These are phyloP conservation scores for Botrytis tulipae DNA, from an alignment of 2,329 filamentous ascomycete genomes.

Conservation along the genomic window DNA sequence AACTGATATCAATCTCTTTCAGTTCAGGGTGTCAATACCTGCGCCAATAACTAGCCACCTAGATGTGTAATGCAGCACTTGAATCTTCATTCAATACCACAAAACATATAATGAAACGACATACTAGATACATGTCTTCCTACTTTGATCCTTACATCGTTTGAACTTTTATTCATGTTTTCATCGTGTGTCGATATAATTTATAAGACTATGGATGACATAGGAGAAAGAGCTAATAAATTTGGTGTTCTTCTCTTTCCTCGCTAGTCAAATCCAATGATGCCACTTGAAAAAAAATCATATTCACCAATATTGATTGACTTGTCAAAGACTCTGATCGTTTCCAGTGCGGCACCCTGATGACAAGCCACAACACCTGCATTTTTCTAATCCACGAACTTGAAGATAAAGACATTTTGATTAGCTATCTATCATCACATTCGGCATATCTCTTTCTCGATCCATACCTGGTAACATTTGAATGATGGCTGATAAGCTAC, in stretches of 20 bases:
- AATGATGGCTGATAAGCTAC: conserved; percentile 31
- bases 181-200: background rate
- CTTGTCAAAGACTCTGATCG: background rate
- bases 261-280: conserved; percentile 11
- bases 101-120: background rate
- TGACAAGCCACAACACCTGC: conserved; percentile 3
- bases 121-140: background rate
- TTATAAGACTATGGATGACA: background rate
- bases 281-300: conserved; percentile 7
- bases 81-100: background rate
- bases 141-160: background rate
- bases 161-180: background rate
- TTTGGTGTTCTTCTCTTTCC: conserved; percentile 13
- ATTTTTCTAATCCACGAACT: background rate
- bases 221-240: background rate
- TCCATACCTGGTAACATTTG: conserved; percentile 2
- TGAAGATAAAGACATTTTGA: background rate
- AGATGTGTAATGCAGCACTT: background rate
- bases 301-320: conserved; percentile 1
- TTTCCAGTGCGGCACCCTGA: background rate
- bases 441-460: background rate
- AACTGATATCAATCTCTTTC: background rate
- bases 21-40: background rate
- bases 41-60: background rate
- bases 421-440: background rate